Evolutionary conservation across 164 flowering plant genomes (phyloP), one percentile per base, ranked within the genome.

Genomic region (Piper betle): DNA sequence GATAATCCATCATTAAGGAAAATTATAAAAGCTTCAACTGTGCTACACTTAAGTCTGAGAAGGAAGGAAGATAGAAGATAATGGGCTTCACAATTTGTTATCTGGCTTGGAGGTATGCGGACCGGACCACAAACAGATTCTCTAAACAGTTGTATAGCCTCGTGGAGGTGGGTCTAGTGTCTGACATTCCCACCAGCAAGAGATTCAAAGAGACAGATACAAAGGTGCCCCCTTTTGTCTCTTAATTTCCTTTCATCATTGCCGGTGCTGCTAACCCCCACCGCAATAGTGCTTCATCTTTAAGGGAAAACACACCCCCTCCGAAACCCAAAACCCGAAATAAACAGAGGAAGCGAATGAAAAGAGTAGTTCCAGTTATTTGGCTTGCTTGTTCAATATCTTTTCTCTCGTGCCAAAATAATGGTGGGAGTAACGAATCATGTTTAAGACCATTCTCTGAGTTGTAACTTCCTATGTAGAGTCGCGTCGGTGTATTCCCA

Each of bases 121-220:
- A 39, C 42, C 56, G 19, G 7, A 6, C 15, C 8, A 37, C 37
- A 13, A 37, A 37, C 37, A 52, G 57, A 18, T 20, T 52, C 39
- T 41, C 53, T 9, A 53, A 62, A 62, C 53, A 60, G 62, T 12
- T 46, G 55, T 15, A 50, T 53, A 19, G 37, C 17, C 3, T 54
- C 12, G 39, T 16, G 52, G 20, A 52, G 10, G 46, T 8, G 59
- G 64, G 50, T 52, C 39, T 20, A 56, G 59, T 56, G 53, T 40
- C 66, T 63, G 66, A 57, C 66, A 63, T 54, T 56, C 60, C 61
- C 61, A 64, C 66, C 60, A 46, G 25, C 46, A 42, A 17, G 52
- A 60, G 46, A 60, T 37, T 42, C 46, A 16, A n/a, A 42, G 62
- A 46, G 17, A 43, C 11, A 11, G 52, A 37, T 11, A 54, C 40